Evolutionary conservation across 352 stramenopile genomes (phyloP).

Genomic region (Phytopythium sindhum): DNA sequence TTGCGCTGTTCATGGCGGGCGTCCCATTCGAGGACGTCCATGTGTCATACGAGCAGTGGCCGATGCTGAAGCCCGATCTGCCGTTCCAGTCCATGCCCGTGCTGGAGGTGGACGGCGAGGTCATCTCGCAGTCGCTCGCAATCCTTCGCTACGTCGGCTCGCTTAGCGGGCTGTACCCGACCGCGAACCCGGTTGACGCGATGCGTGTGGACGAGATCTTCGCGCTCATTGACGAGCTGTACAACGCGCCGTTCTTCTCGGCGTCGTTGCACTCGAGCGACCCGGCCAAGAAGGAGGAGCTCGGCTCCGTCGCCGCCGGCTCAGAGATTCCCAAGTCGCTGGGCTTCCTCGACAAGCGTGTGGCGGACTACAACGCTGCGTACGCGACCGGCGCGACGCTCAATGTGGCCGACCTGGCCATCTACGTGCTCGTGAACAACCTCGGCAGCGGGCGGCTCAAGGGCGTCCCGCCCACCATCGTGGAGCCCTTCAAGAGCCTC

Average conservation of each 20-base stretch:
- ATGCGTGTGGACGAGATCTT: constrained; percentile 41
- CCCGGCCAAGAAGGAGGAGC: constrained; percentile 26
- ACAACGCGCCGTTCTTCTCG: constrained; percentile 14
- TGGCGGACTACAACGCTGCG: constrained; percentile 19
- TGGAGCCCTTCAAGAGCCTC: constrained; percentile 26
- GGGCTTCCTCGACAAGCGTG: constrained; percentile 28
- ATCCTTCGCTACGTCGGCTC: constrained; percentile 64
- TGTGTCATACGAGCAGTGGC: constrained; percentile 24
- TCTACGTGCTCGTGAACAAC: constrained; percentile 27
- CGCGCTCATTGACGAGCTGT: constrained; percentile 32
- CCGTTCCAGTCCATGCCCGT: constrained; percentile 40
- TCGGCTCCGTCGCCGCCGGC: constrained; percentile 29
- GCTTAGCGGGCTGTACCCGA: constrained; percentile 36
- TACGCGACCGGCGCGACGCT: constrained; percentile 23
- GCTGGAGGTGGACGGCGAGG: constrained; percentile 40
- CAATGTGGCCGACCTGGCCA: constrained; percentile 40
- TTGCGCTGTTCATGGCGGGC: constrained; percentile 56
- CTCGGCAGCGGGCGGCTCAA: constrained; percentile 20
- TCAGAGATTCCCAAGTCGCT: constrained; percentile 30
- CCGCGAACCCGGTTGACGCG: constrained; percentile 19
- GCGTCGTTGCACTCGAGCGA: constrained; percentile 11
- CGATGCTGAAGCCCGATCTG: constrained; percentile 21
- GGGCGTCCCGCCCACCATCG: constrained; percentile 20
- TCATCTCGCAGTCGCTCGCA: constrained; percentile 47
- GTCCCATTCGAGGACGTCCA: constrained; percentile 60